Base-by-base conservation (phyloP, 2,329 filamentous ascomycete genomes). In the Pseudogymnoascus sp. region DNA sequence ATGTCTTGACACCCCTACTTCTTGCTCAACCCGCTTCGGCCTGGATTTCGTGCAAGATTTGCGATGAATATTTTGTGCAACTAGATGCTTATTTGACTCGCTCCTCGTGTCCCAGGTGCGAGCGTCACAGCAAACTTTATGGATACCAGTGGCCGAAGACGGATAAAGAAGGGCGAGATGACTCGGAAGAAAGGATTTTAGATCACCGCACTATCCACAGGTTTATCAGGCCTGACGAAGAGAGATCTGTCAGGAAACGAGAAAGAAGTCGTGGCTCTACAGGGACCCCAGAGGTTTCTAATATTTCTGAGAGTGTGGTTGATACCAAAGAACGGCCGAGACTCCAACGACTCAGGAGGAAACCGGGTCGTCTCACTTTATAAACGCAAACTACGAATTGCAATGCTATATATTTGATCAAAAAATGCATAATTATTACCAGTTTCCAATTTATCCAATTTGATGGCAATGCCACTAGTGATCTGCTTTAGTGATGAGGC, bases 71-170 rank as follows among this genome's bases (percentile, higher is more conserved):
- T 63, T 99, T 97, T 71, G 88, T 97, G 5, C 93, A 97, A 73
- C 81, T 85, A 40, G 89, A 97, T 65, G 91, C 90, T 0, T 97
- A 96, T 72, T 87, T 87, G 66, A 97, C 92, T 1, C 85, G 88
- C 60, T 86, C 88, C 58, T 88, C 90, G 13, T 99, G 94, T 72
- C 92, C 91, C 3, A 85, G 94, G 5, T 99, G 94, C 73, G 94
- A 99, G 76, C 84, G 94, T 0, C 94, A 99, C 71, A 95, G 90
- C 13, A 97, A 96, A 76, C 77, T 99, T 0, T 99, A 97, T 72
- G 95, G 95, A 0, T 97, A 89, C 71, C 81, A 88, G 62, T 99
- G 94, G 94, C 94, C 94, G 5, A 97, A 99, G 78, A 97, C 94
- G 0, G 89, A 96, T 63, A 88, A 81, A 64, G 85, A 88, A 26